Evolutionary conservation across 805 yeast genomes (phyloP).

Genomic region (Saccharomycopsis guyanensis): DNA sequence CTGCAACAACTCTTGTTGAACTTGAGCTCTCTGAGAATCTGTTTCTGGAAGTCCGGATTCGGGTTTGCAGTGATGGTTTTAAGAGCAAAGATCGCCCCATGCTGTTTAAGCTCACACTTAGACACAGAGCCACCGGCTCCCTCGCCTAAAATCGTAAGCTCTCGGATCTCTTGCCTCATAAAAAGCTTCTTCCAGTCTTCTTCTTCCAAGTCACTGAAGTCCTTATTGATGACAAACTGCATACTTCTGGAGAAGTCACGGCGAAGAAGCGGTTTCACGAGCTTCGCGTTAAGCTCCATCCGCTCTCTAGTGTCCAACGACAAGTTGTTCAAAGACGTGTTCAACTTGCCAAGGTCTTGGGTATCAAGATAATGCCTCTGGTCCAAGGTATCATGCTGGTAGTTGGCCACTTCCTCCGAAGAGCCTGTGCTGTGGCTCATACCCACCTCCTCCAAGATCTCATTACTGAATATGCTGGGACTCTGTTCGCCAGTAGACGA

Average conservation of each 20-base stretch:
- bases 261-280: constrained; percentile 5
- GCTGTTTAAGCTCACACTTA: constrained; percentile 58
- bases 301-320: constrained; percentile 12
- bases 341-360: not conserved
- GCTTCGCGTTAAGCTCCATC: not conserved
- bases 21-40: constrained; percentile 83
- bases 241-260: constrained; percentile 14
- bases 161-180: constrained; percentile 52
- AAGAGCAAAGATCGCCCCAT: constrained; percentile 70
- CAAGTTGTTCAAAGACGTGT: constrained; percentile 1
- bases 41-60: constrained; percentile 81
- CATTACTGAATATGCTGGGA: constrained; percentile 21
- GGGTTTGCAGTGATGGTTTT: constrained; percentile 44
- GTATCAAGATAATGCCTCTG: constrained; percentile 1
- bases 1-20: constrained; percentile 78
- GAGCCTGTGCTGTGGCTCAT: constrained; percentile 5
- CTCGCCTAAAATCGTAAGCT: constrained; percentile 74
- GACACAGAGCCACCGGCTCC: constrained; percentile 92
- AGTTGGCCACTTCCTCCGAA: not conserved
- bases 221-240: constrained; percentile 25
- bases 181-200: constrained; percentile 61
- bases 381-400: not conserved
- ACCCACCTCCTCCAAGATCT: constrained; percentile 19
- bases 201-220: constrained; percentile 54
- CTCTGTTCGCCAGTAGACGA: constrained; percentile 14